Conservation (phyloP, 225 moss, liverwort and hornwort species). For the Sphagnum tenellum region DNA sequence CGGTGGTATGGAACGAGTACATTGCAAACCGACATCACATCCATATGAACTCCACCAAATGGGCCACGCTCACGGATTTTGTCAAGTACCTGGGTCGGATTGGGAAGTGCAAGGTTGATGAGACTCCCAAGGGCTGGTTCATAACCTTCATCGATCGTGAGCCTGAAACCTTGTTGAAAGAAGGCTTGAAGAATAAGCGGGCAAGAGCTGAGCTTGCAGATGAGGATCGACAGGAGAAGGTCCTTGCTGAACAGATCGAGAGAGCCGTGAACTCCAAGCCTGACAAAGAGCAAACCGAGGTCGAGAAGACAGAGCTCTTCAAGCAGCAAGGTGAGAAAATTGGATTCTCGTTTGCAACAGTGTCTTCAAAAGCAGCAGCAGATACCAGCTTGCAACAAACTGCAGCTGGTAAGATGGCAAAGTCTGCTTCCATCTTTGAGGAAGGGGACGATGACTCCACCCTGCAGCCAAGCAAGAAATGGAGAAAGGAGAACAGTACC, state of each 20-base stretch:
- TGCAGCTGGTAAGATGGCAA: background rate
- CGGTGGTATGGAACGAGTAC: conserved; percentile 87
- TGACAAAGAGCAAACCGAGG: conserved; percentile 34
- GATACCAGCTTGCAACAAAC: no score
- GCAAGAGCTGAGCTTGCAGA: conserved; percentile 73
- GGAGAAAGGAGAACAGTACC: conserved; percentile 5
- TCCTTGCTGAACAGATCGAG: conserved; percentile 77
- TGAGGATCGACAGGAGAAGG: conserved; percentile 82
- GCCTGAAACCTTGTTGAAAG: conserved; percentile 71
- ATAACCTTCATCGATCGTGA: conserved; percentile 72
- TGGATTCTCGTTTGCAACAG: conserved; percentile 41
- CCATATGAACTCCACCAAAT: conserved; percentile 84
- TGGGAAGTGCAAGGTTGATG: conserved; percentile 85
- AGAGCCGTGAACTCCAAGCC: conserved; percentile 43
- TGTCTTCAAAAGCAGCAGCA: no score
- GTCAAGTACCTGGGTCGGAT: conserved; percentile 72
- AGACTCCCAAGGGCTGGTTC: conserved; percentile 89
- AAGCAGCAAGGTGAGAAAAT: conserved; percentile 62
- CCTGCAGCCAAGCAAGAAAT: conserved; percentile 26
- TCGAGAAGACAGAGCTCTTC: conserved; percentile 38
- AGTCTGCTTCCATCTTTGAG: conserved; percentile 26
- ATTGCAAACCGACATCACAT: conserved; percentile 80
- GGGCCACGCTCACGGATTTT: conserved; percentile 83
- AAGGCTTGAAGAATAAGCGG: conserved; percentile 63
- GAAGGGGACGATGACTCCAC: conserved; percentile 16